Evolutionary conservation across 345 rosid genomes (phyloP), one percentile per base, ranked within the genome.

Genomic region (Gossypium australe): DNA sequence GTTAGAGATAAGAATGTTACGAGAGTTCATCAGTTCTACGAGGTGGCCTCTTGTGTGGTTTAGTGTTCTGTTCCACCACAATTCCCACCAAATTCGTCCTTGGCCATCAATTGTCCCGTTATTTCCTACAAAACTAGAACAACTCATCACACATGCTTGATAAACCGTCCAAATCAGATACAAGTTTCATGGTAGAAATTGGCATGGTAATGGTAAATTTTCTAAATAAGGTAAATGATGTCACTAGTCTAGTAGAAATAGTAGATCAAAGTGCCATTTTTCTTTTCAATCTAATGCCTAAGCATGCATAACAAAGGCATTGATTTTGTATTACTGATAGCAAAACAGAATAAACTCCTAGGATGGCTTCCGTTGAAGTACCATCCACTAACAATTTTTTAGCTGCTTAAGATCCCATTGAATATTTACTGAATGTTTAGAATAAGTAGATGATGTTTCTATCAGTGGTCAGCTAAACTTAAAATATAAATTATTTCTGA

Each of bases 51-150:
- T 92, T 38, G 98, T 96, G 78, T 89, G 87, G 72, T 85, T 78
- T 84, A 96, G 62, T 47, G 94, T 96, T 83, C 90, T 87, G 79
- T 93, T 96, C 99, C 99, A 91, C 99, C 99, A 95, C 77, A 90
- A 81, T 14, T 93, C 97, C 99, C 98, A 95, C 99, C 98, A 96
- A 93, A 92, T 93, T 75, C 80, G 88, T 73, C 99, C 99, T 78
- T 92, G 98, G 58, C 99, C 99, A 77, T 95, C 98, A 17, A 96
- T 85, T 20, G 97, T 93, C 41, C 97, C 99, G 64, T 96, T 96
- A 52, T 90, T 78, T 76, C 99, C 99, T 93, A 87, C 73, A 81
- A 71, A 53, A 76, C 22, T 16, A 27, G 69, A 62, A 24, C 45
- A 76, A 53, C 58, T 24, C 45, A 44, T 53, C 11, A 20, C 11